Conservation (phyloP, 768 basidiomycete genomes). For the Cubamyces lactineus region DNA sequence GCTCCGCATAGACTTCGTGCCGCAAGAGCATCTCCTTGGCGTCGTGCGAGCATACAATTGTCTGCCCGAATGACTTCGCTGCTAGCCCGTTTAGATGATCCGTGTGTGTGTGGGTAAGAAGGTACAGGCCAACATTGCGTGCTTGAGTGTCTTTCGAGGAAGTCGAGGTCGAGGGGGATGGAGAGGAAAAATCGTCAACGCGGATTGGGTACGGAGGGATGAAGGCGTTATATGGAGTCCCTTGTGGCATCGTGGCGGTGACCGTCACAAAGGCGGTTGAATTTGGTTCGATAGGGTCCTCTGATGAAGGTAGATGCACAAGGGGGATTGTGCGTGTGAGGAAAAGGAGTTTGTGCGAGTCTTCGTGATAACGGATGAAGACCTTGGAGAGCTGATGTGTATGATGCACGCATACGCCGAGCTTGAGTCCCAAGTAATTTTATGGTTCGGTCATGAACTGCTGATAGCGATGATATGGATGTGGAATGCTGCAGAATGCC, state of each 20-base stretch:
- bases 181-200: slow-evolving; percentile 75
- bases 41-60: slow-evolving; percentile 78
- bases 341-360: neutral
- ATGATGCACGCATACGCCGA: neutral
- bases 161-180: slow-evolving; percentile 33
- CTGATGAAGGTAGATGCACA: neutral
- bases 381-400: neutral
- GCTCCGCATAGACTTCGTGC: slow-evolving; percentile 71
- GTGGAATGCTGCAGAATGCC: neutral
- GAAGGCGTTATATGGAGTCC: slow-evolving; percentile 78
- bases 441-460: no score
- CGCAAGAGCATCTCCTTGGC: slow-evolving; percentile 85
- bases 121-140: slow-evolving; percentile 53
- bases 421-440: neutral
- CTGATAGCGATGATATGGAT: no score
- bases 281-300: neutral
- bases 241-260: slow-evolving; percentile 62
- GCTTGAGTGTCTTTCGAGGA: slow-evolving; percentile 28
- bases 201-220: slow-evolving; percentile 79
- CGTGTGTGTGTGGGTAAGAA: slow-evolving; percentile 90
- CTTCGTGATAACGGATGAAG: neutral
- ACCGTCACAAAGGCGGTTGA: neutral
- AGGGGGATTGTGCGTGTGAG: neutral
- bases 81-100: slow-evolving; percentile 84
- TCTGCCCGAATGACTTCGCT: slow-evolving; percentile 71